These are phyloP conservation scores for Aspergillus neoniger DNA, from an alignment of 2,329 filamentous ascomycete species.

Conservation along the genomic window DNA sequence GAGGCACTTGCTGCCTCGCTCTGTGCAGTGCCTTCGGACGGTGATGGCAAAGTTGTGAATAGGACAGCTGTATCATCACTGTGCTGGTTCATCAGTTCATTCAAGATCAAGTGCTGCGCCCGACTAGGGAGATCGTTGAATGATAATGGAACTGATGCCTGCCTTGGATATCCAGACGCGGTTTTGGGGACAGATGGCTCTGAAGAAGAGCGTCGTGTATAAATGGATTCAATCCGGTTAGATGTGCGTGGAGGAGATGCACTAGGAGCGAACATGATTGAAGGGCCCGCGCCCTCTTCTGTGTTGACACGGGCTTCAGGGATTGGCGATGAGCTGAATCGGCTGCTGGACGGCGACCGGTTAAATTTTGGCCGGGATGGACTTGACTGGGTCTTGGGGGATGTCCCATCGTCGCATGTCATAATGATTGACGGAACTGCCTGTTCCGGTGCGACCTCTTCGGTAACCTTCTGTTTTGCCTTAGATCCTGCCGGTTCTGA, in stretches of 20 bases:
- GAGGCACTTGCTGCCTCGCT: slow-evolving; percentile 70
- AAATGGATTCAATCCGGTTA: slow-evolving; percentile 40
- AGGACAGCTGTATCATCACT: slow-evolving; percentile 73
- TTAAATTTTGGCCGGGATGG: slow-evolving; percentile 28
- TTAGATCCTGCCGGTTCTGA: neutral
- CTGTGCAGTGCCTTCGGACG: slow-evolving; percentile 71
- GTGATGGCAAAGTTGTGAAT: slow-evolving; percentile 81
- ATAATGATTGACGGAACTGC: slow-evolving; percentile 30
- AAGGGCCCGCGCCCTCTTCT: slow-evolving; percentile 66
- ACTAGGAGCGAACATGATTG: slow-evolving; percentile 71
- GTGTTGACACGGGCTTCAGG: slow-evolving; percentile 68
- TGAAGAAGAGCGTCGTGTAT: slow-evolving; percentile 34
- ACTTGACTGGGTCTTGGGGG: slow-evolving; percentile 25
- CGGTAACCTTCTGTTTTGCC: slow-evolving; percentile 1
- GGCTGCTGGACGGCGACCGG: slow-evolving; percentile 38
- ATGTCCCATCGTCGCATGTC: slow-evolving; percentile 24
- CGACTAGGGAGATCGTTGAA: slow-evolving; percentile 86
- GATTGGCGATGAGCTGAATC: slow-evolving; percentile 71
- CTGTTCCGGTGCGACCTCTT: slow-evolving; percentile 1
- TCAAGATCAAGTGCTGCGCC: slow-evolving; percentile 82
- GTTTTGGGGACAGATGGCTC: slow-evolving; percentile 25
- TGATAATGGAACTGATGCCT: slow-evolving; percentile 67
- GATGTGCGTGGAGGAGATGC: slow-evolving; percentile 36
- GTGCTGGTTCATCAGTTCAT: slow-evolving; percentile 74
- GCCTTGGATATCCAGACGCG: slow-evolving; percentile 55